phyloP scores from a whole-genome alignment of 2,329 filamentous ascomycete genomes.

The Daldinia eschscholtzii region DNA sequence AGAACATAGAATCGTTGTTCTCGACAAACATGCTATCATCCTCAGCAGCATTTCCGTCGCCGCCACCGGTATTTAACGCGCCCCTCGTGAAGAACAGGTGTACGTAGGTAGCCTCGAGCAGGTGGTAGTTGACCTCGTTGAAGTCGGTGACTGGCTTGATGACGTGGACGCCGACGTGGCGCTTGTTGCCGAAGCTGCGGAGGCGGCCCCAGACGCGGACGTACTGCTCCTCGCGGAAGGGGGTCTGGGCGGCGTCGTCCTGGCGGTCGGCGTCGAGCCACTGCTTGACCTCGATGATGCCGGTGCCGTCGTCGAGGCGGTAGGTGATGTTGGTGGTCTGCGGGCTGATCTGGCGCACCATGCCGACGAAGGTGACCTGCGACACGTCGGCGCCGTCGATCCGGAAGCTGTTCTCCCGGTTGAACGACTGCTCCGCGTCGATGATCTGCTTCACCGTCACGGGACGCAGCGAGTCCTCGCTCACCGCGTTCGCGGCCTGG shows the following conservation, averaged over 20 bases:
- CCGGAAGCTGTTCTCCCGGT: constrained; percentile 76
- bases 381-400: constrained; percentile 83
- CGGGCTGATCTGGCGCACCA: constrained; percentile 87
- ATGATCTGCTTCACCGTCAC: constrained; percentile 96
- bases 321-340: constrained; percentile 94
- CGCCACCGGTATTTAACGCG: constrained; percentile 53
- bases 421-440: constrained; percentile 82
- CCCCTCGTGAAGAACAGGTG: constrained; percentile 87
- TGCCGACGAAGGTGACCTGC: constrained; percentile 87
- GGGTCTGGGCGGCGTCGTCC: constrained; percentile 62
- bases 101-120: constrained; percentile 89
- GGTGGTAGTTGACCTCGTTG: constrained; percentile 93
- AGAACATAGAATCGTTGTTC: constrained; percentile 55
- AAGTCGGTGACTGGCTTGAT: constrained; percentile 84
- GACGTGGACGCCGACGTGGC: constrained; percentile 82
- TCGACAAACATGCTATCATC: constrained; percentile 69
- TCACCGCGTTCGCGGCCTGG: constrained; percentile 64
- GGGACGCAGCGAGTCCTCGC: constrained; percentile 88
- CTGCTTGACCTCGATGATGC: constrained; percentile 89
- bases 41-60: constrained; percentile 55
- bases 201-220: constrained; percentile 88
- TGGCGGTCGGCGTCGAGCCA: constrained; percentile 78
- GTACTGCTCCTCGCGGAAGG: constrained; percentile 79
- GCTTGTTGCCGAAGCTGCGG: constrained; percentile 86
- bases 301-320: constrained; percentile 94